A percentile compares a stretch with the other conserved stretches of the same genome.
phyloP scores from a whole-genome alignment of 1,284 basidiomycete genomes.

The Rhodotorula sp. region DNA sequence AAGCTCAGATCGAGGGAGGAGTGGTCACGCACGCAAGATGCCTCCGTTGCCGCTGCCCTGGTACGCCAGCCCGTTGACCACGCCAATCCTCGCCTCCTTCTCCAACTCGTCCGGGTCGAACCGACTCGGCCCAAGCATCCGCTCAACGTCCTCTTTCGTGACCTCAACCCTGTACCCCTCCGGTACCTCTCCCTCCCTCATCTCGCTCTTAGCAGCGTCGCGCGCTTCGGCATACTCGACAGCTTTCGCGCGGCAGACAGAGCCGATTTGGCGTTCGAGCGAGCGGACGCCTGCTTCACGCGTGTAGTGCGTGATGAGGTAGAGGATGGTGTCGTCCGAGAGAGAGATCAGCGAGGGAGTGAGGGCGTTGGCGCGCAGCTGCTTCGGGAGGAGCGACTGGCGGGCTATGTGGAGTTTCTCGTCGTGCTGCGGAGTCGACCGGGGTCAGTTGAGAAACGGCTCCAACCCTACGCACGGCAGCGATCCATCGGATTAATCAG shows the following conservation, averaged over 20 bases:
- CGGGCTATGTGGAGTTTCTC: slow-evolving; percentile 53
- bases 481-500: too few relatives aligned
- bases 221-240: slow-evolving; percentile 79
- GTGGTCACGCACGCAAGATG: slow-evolving; percentile 57
- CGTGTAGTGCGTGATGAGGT: slow-evolving; percentile 74
- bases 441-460: slow-evolving; percentile 73
- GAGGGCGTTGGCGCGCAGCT: slow-evolving; percentile 68
- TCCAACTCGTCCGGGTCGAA: slow-evolving; percentile 79
- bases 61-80: slow-evolving; percentile 84
- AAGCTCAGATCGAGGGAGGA: not conserved
- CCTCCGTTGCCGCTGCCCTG: slow-evolving; percentile 83
- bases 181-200: slow-evolving; percentile 26
- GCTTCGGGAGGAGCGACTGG: slow-evolving; percentile 74
- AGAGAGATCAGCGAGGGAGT: slow-evolving; percentile 58
- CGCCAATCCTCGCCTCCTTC: slow-evolving; percentile 61
- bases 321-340: slow-evolving; percentile 66
- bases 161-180: slow-evolving; percentile 64
- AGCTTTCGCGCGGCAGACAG: slow-evolving; percentile 79
- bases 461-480: too few relatives aligned
- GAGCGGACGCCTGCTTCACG: slow-evolving; percentile 88
- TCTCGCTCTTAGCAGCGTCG: slow-evolving; percentile 50
- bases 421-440: slow-evolving; percentile 58
- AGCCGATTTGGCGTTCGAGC: slow-evolving; percentile 81
- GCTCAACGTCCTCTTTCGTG: slow-evolving; percentile 70
- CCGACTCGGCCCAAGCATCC: slow-evolving; percentile 75